Base-by-base conservation (phyloP, 345 rosid genomes). In the Linum usitatissimum region DNA sequence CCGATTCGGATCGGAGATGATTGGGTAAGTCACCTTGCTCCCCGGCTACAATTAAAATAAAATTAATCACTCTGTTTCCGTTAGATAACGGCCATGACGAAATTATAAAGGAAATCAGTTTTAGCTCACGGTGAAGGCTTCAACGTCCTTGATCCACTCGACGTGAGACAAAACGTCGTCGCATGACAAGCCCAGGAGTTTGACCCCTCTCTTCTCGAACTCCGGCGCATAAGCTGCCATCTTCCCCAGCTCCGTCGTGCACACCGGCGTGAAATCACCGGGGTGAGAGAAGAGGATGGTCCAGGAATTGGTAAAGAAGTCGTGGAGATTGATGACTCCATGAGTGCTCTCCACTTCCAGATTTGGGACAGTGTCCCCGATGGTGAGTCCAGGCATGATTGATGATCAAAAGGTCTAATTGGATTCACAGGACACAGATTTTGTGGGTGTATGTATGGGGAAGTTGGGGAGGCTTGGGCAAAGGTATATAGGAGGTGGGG, bases 261-360 rank as follows among this genome's bases (percentile, higher is more conserved):
- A 90, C 0, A 84, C 92, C 0, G 96, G 96, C 0, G 92, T 90
- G 77, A 90, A 90, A 74, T 90, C 97, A 40, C 84, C 6, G 28
- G 96, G 88, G 60, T 86, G 97, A 17, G 94, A 90, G 81, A 87
- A 93, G 68, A 86, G 80, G 73, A 87, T 70, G 72, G 94, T 79
- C 94, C 91, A 88, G 42, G 60, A 57, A 73, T 75, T 45, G 13
- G 61, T 59, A 3, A 84, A 60, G 77, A 60, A 81, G 75, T 83
- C 90, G 73, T 91, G 81, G 36, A 91, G 85, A 78, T 76, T 86
- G 78, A 83, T 57, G 53, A 75, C 77, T 55, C 83, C 84, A 30
- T 76, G 88, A 42, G 93, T 86, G 66, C 86, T 85, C 68, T 79
- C 76, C 9, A 87, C 86, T 64, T 77, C 68, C 13, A 87, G 91